These are phyloP conservation scores for Euptelea pleiosperma DNA, from an alignment of 164 flowering plant species.

Conservation along the genomic window DNA sequence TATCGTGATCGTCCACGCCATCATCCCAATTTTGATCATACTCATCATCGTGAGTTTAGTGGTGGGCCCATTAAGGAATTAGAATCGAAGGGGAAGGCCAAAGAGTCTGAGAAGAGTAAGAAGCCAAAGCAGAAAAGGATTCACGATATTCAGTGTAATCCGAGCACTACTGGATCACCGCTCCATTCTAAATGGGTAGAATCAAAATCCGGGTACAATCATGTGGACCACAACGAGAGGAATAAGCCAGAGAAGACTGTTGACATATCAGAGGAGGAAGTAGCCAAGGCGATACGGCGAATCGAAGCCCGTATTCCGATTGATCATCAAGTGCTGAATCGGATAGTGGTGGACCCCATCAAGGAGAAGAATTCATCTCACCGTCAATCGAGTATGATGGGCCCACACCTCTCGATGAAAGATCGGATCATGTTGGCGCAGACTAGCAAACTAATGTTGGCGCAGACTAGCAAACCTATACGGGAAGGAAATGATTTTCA, in stretches of 20 bases:
- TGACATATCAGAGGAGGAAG: constrained; percentile 16
- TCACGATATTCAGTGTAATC: background rate
- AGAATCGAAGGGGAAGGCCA: constrained; percentile 1
- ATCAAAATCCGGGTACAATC: constrained; percentile 2
- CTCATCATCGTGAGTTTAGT: background rate
- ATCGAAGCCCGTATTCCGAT: constrained; percentile 19
- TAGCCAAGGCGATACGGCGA: constrained; percentile 16
- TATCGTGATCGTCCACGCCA: background rate
- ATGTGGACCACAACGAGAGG: background rate
- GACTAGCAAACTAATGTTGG: no score
- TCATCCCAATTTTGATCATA: background rate
- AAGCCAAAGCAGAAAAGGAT: background rate
- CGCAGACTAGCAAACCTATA: no score
- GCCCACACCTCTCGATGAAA: no score
- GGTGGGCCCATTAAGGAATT: background rate
- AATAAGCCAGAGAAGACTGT: constrained; percentile 5
- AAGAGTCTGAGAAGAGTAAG: background rate
- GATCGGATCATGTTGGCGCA: no score
- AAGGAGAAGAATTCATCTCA: background rate
- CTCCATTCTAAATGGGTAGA: background rate
- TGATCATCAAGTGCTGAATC: constrained; percentile 9
- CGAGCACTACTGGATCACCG: background rate
- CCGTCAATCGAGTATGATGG: no score
- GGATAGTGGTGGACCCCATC: background rate
- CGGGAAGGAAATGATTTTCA: no score